A percentile compares a stretch with the other conserved stretches of the same genome.
These are phyloP conservation scores for Komagataea norvegica DNA, from an alignment of 1,139 yeast species.

Conservation along the genomic window DNA sequence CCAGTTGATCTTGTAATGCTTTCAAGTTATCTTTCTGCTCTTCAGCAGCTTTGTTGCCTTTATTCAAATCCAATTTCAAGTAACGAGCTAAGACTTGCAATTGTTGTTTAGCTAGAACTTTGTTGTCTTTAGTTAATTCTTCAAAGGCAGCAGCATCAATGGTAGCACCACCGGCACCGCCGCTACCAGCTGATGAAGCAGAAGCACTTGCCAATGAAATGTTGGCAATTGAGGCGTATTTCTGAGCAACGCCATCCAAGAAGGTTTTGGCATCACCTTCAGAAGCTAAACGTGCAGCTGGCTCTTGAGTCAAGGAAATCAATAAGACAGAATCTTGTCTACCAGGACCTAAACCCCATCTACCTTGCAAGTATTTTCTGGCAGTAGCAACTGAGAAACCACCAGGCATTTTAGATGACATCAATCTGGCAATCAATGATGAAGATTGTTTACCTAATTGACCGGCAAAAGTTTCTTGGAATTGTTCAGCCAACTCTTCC, in stretches of 20 bases:
- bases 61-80: conserved; percentile 84
- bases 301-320: conserved; percentile 82
- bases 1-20: conserved; percentile 83
- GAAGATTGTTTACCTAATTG: conserved; percentile 89
- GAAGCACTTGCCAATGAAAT: conserved; percentile 69
- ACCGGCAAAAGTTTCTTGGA: conserved; percentile 88
- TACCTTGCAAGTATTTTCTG: conserved; percentile 82
- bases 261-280: conserved; percentile 89
- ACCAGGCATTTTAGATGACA: conserved; percentile 98
- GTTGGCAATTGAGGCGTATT: conserved; percentile 82
- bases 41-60: conserved; percentile 81
- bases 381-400: conserved; percentile 91
- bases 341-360: conserved; percentile 89
- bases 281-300: conserved; percentile 77
- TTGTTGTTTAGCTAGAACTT: conserved; percentile 88
- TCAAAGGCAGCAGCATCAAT: conserved; percentile 96
- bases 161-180: conserved; percentile 79
- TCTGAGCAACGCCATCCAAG: conserved; percentile 76
- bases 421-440: conserved; percentile 82
- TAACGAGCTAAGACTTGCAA: conserved; percentile 92
- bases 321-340: conserved; percentile 90
- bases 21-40: conserved; percentile 86
- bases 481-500: conserved; percentile 89
- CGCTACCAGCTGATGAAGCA: conserved; percentile 46
- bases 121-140: conserved; percentile 87